A percentile compares a stretch with the other conserved stretches of the same genome.
Conservation (phyloP, 345 rosid species). For the Linum lewisii region DNA sequence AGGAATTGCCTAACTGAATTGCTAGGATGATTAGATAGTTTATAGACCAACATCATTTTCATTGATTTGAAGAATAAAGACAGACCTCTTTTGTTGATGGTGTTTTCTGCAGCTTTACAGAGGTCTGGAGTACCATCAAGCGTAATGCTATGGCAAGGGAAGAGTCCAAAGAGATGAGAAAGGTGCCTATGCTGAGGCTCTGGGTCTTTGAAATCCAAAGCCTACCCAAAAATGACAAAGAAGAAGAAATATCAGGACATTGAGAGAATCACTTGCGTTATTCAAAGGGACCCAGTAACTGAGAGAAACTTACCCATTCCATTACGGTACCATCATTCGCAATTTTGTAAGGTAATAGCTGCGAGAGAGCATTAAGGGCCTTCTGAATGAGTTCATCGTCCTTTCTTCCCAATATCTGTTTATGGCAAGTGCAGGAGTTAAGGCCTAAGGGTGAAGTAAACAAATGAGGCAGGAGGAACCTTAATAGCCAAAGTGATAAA, state of each 20-base stretch:
- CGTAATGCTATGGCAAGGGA: background rate
- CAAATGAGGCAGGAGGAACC: background rate
- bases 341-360: constrained; percentile 58
- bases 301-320: constrained; percentile 65
- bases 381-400: constrained; percentile 43
- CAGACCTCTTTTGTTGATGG: background rate
- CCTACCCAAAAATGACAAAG: background rate
- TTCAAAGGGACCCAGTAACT: background rate
- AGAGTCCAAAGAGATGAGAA: constrained; percentile 2
- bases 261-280: background rate
- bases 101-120: constrained; percentile 2
- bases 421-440: background rate
- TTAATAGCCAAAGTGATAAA: background rate
- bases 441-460: background rate
- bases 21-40: too few relatives aligned
- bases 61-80: background rate
- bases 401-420: constrained; percentile 51
- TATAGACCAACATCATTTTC: background rate
- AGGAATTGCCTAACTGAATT: too few relatives aligned
- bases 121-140: background rate
- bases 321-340: constrained; percentile 77
- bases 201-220: background rate
- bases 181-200: constrained; percentile 2
- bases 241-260: background rate
- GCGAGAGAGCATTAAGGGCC: constrained; percentile 50